A percentile compares a stretch with the other conserved stretches of the same genome.
Evolutionary conservation across 2,329 filamentous ascomycete genomes (phyloP).

Genomic region (Xenoacremonium recifei): DNA sequence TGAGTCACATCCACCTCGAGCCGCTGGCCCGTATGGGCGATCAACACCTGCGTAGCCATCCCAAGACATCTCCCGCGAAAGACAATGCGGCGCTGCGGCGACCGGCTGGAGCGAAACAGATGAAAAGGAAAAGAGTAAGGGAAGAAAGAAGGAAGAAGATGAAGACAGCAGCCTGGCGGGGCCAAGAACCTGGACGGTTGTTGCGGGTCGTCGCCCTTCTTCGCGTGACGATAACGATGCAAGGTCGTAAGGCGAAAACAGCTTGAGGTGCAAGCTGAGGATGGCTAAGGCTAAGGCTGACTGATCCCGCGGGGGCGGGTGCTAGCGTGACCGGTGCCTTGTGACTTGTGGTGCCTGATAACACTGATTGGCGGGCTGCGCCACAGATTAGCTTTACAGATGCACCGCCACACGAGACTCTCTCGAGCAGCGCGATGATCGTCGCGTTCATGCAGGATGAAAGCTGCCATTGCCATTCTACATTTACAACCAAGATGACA

Average conservation of each 20-base stretch:
- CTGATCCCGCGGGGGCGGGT: conserved; percentile 21
- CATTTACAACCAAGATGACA: conserved; percentile 28
- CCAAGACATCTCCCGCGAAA: conserved; percentile 51
- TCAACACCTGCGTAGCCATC: conserved; percentile 88
- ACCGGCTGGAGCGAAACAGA: conserved; percentile 17
- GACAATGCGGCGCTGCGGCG: conserved; percentile 26
- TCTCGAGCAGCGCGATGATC: no score
- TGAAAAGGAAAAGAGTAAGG: conserved; percentile 1
- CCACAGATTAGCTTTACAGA: conserved; percentile 16
- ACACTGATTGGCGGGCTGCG: conserved; percentile 15
- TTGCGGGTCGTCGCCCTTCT: conserved; percentile 10
- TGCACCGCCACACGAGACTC: conserved; percentile 16
- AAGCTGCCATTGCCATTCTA: no score
- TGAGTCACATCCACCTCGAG: conserved; percentile 74
- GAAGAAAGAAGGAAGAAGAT: background rate
- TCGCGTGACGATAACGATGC: conserved; percentile 22
- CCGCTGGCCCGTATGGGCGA: conserved; percentile 89
- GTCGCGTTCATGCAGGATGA: no score
- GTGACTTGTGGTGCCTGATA: conserved; percentile 22
- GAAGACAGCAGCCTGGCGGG: conserved; percentile 11
- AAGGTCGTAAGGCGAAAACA: background rate
- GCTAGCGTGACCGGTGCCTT: conserved; percentile 32
- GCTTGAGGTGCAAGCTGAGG: no score
- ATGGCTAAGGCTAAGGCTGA: conserved; percentile 7
- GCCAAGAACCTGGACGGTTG: conserved; percentile 3